phyloP scores from a whole-genome alignment of 2,329 filamentous ascomycete genomes.

The Leptographium galeiforme region DNA sequence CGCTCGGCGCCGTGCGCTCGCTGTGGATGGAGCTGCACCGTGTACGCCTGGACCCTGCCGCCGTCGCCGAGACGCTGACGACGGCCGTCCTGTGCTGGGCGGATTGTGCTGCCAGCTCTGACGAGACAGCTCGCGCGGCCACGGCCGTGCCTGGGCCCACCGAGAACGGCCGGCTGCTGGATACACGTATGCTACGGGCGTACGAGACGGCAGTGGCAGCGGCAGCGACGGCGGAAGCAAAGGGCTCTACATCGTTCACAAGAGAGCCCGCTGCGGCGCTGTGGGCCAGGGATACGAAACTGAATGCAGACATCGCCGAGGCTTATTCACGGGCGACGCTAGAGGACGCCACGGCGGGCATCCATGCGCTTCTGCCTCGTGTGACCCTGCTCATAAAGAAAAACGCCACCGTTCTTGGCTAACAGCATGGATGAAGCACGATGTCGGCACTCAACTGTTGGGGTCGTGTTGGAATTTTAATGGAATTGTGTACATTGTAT shows the following conservation, averaged over 20 bases:
- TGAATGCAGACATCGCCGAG: neutral
- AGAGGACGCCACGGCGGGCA: neutral
- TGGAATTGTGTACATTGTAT: no score
- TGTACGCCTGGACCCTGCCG: neutral
- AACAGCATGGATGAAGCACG: no score
- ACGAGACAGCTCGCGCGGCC: neutral
- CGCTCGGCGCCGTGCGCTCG: conserved; percentile 11
- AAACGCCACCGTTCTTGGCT: no score
- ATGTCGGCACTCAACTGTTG: no score
- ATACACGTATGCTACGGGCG: neutral
- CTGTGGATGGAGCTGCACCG: conserved; percentile 5
- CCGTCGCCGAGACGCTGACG: neutral
- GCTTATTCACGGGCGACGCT: neutral
- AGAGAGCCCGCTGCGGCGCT: no score
- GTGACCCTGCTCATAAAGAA: neutral
- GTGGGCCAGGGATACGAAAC: neutral
- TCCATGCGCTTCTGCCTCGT: neutral
- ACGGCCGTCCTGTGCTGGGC: conserved; percentile 4
- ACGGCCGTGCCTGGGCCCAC: no score
- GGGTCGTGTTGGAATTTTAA: no score
- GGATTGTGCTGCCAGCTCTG: neutral
- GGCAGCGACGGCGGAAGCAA: neutral
- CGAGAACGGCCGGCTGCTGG: neutral
- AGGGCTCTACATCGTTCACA: no score
- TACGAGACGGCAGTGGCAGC: neutral